Evolutionary conservation across 2,329 filamentous ascomycete species (phyloP), one percentile per base, ranked within the genome.

Genomic region (Sordariomycetes sp.): DNA sequence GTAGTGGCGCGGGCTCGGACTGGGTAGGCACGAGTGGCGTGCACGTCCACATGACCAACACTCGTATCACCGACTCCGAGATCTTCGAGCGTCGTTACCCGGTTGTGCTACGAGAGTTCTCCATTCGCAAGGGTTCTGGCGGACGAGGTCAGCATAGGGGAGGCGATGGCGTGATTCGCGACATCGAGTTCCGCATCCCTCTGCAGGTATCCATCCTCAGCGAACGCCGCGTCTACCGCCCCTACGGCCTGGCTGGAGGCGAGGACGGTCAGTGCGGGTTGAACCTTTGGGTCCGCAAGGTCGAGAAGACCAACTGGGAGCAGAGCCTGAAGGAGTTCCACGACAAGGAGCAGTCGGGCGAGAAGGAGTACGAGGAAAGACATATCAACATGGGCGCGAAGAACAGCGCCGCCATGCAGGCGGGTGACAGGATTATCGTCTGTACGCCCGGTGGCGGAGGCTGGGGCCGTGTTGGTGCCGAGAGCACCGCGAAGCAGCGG

Each of bases 251-350:
- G 39, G 79, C 78, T 16, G 90, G 90, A 1, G 90, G 90, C 4
- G 80, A 79, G 37, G 82, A 90, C 40, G 90, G 78, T 0, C 61
- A 75, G 45, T 81, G 82, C 33, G 90, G 90, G 0, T 61, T 88
- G 40, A 96, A 96, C 46, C 64, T 93, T 30, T 96, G 90, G 90
- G 79, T 93, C 21, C 68, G 85, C 7, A 80, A 74, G 40, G 79
- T 90, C 34, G 63, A 68, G 44, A 76, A 75, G 54, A 61, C 61
- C 2, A 65, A 65, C 46, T 66, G 65, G 52, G 65, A 68, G 54
- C 54, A 57, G 38, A 61, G 61, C 14, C 50, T 63, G 34, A 57
- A 54, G 42, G 46, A 55, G 37, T 48, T 68, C 24, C 57, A 61
- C 23, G 50, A 49, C 19, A 48, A 46, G 4, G 47, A 52, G 11